phyloP scores from a whole-genome alignment of 2,329 filamentous ascomycete species.

The Exophiala phaeomuriformis region DNA sequence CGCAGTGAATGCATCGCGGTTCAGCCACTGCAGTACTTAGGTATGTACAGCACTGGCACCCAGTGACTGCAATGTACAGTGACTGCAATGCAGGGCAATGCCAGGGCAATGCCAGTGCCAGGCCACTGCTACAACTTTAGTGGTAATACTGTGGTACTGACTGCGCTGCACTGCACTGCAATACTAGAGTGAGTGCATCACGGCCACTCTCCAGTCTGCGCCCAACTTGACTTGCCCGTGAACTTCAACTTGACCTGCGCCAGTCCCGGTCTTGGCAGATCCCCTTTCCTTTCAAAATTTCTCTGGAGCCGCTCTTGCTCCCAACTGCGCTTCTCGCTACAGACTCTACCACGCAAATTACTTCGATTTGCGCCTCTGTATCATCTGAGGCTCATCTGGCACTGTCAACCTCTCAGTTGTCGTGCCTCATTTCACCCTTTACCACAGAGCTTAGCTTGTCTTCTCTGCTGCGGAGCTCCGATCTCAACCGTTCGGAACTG shows the following conservation, averaged over 20 bases:
- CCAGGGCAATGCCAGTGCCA: not conserved
- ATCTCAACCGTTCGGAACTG: constrained; percentile 13
- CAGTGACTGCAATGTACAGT: not conserved
- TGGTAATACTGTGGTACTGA: not conserved
- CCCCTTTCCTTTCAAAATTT: constrained; percentile 15
- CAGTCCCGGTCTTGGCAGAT: not conserved
- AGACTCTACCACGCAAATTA: constrained; percentile 6
- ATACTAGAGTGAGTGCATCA: no score
- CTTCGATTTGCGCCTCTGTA: constrained; percentile 16
- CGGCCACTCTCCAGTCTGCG: no score
- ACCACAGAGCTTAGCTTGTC: constrained; percentile 8
- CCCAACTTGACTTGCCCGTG: no score
- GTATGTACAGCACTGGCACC: not conserved
- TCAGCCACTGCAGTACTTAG: no score
- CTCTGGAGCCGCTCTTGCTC: constrained; percentile 9
- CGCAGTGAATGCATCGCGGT: no score
- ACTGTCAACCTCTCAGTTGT: constrained; percentile 19
- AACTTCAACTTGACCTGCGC: not conserved
- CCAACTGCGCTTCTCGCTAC: constrained; percentile 13
- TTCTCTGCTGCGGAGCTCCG: constrained; percentile 13
- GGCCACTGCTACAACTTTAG: not conserved
- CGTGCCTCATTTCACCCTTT: constrained; percentile 15
- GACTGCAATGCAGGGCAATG: not conserved
- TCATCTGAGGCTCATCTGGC: constrained; percentile 19
- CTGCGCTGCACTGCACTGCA: no score